Conservation (phyloP, 116 monocot genomes). For the Phalaenopsis hybrid region DNA sequence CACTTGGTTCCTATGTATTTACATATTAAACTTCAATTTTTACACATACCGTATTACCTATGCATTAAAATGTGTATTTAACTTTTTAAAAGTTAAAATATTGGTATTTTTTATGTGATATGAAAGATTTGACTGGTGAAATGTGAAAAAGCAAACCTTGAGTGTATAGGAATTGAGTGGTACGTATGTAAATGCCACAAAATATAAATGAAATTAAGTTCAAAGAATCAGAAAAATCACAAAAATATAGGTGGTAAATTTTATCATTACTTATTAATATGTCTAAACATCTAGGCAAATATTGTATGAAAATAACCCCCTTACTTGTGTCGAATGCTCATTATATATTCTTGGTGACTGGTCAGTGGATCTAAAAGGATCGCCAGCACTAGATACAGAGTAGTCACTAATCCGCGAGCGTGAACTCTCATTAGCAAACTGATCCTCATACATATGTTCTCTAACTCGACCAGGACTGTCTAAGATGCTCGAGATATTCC, state of each 20-base stretch:
- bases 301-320: conserved; percentile 20
- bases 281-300: conserved; percentile 4
- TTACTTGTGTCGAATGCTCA: conserved; percentile 38
- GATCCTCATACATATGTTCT: conserved; percentile 67
- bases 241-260: conserved; percentile 36
- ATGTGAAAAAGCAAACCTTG: too few relatives aligned
- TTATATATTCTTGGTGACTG: conserved; percentile 54
- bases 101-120: too few relatives aligned
- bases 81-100: too few relatives aligned
- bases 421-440: conserved; percentile 69
- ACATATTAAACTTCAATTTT: too few relatives aligned
- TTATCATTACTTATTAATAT: conserved; percentile 21
- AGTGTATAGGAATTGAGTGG: too few relatives aligned
- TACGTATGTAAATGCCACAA: too few relatives aligned
- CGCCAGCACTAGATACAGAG: conserved; percentile 61
- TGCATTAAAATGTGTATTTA: too few relatives aligned
- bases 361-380: conserved; percentile 43
- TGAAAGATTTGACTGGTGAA: too few relatives aligned
- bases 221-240: conserved; percentile 7
- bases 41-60: too few relatives aligned
- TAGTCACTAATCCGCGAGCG: conserved; percentile 58
- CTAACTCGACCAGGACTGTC: conserved; percentile 54
- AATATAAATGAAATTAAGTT: too few relatives aligned
- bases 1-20: too few relatives aligned
- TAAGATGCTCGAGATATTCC: conserved; percentile 45